A percentile compares a stretch with the other conserved stretches of the same genome.
Conservation (phyloP, 202 grass and related monocot species). For the Carex sylvatica region DNA sequence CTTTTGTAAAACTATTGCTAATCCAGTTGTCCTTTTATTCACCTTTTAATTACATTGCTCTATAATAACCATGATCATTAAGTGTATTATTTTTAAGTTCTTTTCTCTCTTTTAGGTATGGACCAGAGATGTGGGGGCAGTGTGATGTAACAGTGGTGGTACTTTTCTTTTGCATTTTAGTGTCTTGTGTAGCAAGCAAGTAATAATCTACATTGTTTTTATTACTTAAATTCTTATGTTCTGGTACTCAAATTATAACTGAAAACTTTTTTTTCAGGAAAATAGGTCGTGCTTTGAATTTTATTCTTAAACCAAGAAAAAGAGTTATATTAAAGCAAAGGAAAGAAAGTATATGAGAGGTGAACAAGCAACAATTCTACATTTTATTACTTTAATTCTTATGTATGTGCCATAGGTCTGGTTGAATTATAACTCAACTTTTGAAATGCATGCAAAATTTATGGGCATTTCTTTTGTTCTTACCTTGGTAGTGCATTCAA, state of each 20-base stretch:
- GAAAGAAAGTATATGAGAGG: background rate
- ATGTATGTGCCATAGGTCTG: background rate
- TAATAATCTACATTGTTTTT: background rate
- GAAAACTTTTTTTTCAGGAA: background rate
- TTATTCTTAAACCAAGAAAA: background rate
- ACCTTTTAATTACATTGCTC: background rate
- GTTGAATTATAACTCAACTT: background rate
- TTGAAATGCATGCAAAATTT: background rate
- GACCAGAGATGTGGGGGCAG: background rate
- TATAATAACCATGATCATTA: background rate
- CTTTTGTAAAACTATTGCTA: background rate
- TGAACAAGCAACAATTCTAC: background rate
- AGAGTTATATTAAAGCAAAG: background rate
- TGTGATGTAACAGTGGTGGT: background rate
- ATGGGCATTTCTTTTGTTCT: background rate
- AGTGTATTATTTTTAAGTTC: background rate
- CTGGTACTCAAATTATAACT: background rate
- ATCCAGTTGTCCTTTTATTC: background rate
- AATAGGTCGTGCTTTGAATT: background rate
- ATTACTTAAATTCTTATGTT: background rate
- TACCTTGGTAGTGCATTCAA: background rate
- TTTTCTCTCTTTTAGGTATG: background rate
- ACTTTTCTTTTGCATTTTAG: background rate
- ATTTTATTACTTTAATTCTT: too few relatives aligned
- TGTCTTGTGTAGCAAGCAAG: background rate